These are phyloP conservation scores for Oryza australiensis DNA, from an alignment of 176 grass and related monocot genomes.

Conservation along the genomic window DNA sequence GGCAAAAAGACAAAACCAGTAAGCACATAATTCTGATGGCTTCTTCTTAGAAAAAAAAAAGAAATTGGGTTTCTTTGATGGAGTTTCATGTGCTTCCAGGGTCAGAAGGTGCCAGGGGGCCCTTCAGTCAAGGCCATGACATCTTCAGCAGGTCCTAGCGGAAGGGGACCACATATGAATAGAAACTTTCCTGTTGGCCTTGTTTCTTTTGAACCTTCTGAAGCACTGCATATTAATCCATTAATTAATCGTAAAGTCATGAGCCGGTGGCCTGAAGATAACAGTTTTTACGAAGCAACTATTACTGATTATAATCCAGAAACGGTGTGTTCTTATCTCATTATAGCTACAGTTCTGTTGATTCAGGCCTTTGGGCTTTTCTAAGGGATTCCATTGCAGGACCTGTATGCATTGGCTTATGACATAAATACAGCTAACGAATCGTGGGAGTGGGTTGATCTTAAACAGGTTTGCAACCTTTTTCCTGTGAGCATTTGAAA, in stretches of 20 bases:
- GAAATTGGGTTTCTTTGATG: background rate
- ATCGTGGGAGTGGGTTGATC: constrained; percentile 82
- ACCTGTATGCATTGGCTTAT: constrained; percentile 70
- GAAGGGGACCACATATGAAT: constrained; percentile 64
- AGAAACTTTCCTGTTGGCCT: constrained; percentile 60
- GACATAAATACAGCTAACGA: constrained; percentile 84
- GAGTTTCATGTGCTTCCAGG: constrained; percentile 49
- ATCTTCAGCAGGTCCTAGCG: constrained; percentile 76
- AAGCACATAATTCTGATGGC: constrained; percentile 32
- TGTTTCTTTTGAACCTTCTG: constrained; percentile 48
- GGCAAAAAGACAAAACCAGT: constrained; percentile 85
- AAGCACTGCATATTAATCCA: constrained; percentile 52
- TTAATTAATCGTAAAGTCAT: constrained; percentile 72
- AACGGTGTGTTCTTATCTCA: constrained; percentile 55
- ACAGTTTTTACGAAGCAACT: constrained; percentile 82
- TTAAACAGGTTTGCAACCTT: constrained; percentile 67
- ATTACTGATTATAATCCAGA: constrained; percentile 65
- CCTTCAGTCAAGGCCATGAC: constrained; percentile 63
- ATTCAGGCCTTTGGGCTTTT: constrained; percentile 33
- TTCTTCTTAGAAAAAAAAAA: background rate
- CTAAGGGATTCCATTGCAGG: constrained; percentile 55
- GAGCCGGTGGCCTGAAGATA: constrained; percentile 86
- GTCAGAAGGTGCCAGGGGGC: constrained; percentile 64
- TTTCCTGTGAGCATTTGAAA: constrained; percentile 18
- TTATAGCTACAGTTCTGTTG: constrained; percentile 30